A percentile compares a stretch with the other conserved stretches of the same genome.
These are phyloP conservation scores for Boletus holoroseus DNA, from an alignment of 1,284 basidiomycete species.

Conservation along the genomic window DNA sequence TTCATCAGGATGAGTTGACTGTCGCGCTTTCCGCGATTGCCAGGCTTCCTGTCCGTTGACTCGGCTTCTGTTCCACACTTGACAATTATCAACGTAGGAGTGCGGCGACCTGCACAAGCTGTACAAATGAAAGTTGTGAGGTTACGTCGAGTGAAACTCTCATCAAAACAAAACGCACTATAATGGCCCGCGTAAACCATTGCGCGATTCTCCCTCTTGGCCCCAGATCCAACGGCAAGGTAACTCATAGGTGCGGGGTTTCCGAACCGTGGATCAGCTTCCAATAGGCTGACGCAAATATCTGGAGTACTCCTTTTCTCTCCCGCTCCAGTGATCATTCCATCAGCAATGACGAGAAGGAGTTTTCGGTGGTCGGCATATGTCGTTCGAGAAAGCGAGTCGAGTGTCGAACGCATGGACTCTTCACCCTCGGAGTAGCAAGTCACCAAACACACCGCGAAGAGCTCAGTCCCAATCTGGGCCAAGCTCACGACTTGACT, in stretches of 20 bases:
- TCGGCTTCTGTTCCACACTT: slow-evolving; percentile 93
- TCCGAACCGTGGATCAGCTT: slow-evolving; percentile 93
- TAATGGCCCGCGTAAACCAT: slow-evolving; percentile 99
- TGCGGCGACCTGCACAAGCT: slow-evolving; percentile 81
- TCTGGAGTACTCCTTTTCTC: slow-evolving; percentile 95
- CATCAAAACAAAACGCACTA: slow-evolving; percentile 53
- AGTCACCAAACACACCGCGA: slow-evolving; percentile 92
- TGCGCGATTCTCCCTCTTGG: slow-evolving; percentile 89
- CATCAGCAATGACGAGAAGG: slow-evolving; percentile 93
- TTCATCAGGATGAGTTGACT: slow-evolving; percentile 99
- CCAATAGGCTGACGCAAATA: slow-evolving; percentile 88
- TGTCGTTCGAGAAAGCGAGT: slow-evolving; percentile 84
- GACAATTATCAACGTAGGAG: slow-evolving; percentile 93
- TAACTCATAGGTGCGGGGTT: slow-evolving; percentile 97
- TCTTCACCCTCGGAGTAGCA: slow-evolving; percentile 98
- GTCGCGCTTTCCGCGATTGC: slow-evolving; percentile 98
- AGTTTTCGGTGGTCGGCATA: slow-evolving; percentile 93
- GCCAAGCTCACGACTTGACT: slow-evolving; percentile 74
- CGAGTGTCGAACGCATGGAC: slow-evolving; percentile 85
- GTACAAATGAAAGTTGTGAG: slow-evolving; percentile 6
- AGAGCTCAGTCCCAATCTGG: slow-evolving; percentile 90
- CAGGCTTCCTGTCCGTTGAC: slow-evolving; percentile 86
- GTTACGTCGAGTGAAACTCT: not conserved
- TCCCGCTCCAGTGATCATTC: slow-evolving; percentile 97
- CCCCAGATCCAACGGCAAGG: slow-evolving; percentile 82